phyloP scores from a whole-genome alignment of 176 grass and related monocot species.

The Ampelocalamus luodianensis region DNA sequence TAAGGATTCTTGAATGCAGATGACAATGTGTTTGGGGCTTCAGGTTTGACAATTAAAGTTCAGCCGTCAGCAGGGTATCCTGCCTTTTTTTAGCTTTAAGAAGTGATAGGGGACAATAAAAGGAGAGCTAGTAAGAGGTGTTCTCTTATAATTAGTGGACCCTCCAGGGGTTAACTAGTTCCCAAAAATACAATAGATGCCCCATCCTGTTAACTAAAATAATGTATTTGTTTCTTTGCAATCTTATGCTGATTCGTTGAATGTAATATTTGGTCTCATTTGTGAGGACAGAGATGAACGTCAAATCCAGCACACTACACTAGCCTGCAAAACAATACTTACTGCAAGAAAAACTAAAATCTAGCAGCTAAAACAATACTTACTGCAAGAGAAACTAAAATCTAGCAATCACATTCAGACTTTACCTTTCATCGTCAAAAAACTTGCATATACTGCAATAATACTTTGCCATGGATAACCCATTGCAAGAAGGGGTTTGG shows the following conservation, averaged over 20 bases:
- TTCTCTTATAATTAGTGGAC: not conserved
- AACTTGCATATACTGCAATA: conserved; percentile 92
- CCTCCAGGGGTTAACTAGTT: not conserved
- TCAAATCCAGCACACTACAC: not conserved
- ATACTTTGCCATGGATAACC: conserved; percentile 80
- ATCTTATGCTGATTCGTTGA: conserved; percentile 8
- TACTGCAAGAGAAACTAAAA: not conserved
- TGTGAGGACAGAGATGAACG: not conserved
- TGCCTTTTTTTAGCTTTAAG: not conserved
- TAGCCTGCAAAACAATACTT: not conserved
- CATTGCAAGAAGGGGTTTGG: conserved; percentile 60
- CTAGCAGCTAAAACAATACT: not conserved
- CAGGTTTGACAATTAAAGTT: not conserved
- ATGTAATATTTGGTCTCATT: not conserved
- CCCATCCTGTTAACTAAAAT: not conserved
- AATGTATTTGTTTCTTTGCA: not conserved
- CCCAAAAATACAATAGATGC: not conserved
- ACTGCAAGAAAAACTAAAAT: not conserved
- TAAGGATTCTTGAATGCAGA: not conserved
- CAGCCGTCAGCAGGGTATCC: not conserved
- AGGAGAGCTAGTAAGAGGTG: not conserved
- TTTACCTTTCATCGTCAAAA: conserved; percentile 94
- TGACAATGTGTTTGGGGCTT: not conserved
- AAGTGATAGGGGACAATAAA: not conserved
- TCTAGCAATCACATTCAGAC: not conserved